These are phyloP conservation scores for Neonectria coccinea DNA, from an alignment of 2,329 filamentous ascomycete species.

Conservation along the genomic window DNA sequence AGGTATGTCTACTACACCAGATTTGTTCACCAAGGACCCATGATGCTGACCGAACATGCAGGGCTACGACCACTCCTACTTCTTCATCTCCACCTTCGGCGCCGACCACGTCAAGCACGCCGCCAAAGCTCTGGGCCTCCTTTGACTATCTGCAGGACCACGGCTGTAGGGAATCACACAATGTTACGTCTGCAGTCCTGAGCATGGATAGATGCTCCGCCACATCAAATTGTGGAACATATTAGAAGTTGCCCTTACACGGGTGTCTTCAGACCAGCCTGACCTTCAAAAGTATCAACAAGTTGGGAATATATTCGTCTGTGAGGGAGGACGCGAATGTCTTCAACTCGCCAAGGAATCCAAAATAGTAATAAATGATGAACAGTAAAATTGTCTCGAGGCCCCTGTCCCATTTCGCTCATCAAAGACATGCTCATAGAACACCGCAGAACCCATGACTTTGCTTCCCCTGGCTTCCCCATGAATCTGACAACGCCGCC, in stretches of 20 bases:
- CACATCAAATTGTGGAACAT: not conserved
- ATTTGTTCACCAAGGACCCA: not conserved
- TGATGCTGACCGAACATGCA: constrained; percentile 47
- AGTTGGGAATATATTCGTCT: constrained; percentile 12
- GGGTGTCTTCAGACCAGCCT: not conserved
- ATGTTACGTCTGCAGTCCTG: not conserved
- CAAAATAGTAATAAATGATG: constrained; percentile 35
- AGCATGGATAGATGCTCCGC: not conserved
- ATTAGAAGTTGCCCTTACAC: not conserved
- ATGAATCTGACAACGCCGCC: constrained; percentile 43
- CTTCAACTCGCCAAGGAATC: constrained; percentile 13
- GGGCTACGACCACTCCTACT: constrained; percentile 98
- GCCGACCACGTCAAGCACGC: constrained; percentile 93
- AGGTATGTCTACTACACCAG: constrained; percentile 58
- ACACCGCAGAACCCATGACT: constrained; percentile 19
- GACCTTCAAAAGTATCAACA: not conserved
- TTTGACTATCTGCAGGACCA: constrained; percentile 43
- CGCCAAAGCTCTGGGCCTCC: constrained; percentile 78
- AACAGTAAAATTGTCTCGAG: constrained; percentile 12
- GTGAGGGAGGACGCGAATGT: not conserved
- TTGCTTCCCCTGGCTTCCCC: constrained; percentile 13
- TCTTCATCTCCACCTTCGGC: constrained; percentile 91
- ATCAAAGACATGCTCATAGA: constrained; percentile 24
- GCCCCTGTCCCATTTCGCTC: constrained; percentile 30
- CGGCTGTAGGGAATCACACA: constrained; percentile 18